These are phyloP conservation scores for Bruguiera sexangula DNA, from an alignment of 345 rosid species.

Conservation along the genomic window DNA sequence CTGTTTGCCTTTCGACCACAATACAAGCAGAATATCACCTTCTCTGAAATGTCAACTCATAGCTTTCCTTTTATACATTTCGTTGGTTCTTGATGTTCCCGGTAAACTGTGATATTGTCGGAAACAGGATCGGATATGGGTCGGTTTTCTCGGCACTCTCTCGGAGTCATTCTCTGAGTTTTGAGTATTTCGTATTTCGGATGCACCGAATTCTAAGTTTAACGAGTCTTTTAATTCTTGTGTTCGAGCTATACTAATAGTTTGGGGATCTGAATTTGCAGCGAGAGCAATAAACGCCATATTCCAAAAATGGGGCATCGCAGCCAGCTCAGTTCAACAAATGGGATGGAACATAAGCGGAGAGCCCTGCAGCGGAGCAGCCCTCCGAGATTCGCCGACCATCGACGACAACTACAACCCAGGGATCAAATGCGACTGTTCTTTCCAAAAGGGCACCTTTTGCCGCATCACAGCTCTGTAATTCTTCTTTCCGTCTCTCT, in stretches of 20 bases:
- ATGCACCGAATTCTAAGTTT: no score
- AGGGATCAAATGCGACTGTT: slow-evolving; percentile 59
- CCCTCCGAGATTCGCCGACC: slow-evolving; percentile 21
- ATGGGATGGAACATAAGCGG: slow-evolving; percentile 44
- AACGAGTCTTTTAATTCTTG: neutral
- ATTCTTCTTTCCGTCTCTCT: neutral
- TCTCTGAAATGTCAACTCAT: no score
- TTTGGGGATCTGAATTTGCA: slow-evolving; percentile 4
- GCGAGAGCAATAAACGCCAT: slow-evolving; percentile 47
- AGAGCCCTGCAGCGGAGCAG: slow-evolving; percentile 34
- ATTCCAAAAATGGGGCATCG: slow-evolving; percentile 40
- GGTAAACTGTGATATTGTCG: no score
- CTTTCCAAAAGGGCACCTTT: slow-evolving; percentile 25
- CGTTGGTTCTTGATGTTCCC: no score
- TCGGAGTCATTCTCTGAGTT: no score
- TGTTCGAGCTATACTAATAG: neutral
- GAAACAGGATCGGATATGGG: no score
- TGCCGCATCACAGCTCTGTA: slow-evolving; percentile 43
- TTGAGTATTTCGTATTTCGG: no score
- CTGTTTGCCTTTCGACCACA: no score
- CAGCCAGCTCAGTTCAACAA: slow-evolving; percentile 13
- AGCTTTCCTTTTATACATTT: no score
- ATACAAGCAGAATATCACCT: no score
- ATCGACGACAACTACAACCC: slow-evolving; percentile 37
- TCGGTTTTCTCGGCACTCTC: no score